phyloP scores from a whole-genome alignment of 371 early-diverging fungal genomes.

The Batkoa obscura region DNA sequence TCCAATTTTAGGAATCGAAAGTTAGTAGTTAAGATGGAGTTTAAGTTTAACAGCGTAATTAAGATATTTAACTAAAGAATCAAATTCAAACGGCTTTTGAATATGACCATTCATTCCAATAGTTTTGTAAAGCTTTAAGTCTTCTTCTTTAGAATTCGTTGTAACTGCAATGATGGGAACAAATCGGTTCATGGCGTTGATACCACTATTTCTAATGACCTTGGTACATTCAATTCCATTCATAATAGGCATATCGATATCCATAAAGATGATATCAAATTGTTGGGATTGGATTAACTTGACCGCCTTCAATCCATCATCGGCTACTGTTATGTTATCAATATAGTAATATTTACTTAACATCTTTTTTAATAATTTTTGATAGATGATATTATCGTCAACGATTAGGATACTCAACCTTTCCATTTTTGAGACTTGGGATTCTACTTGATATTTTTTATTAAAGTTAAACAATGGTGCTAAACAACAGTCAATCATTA shows the following conservation, averaged over 20 bases:
- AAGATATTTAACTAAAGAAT: too few relatives aligned
- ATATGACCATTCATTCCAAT: constrained; percentile 8
- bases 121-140: constrained; percentile 1
- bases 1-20: too few relatives aligned
- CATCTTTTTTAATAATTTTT: constrained; percentile 26
- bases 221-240: constrained; percentile 31
- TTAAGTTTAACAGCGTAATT: too few relatives aligned
- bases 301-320: constrained; percentile 19
- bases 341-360: constrained; percentile 21
- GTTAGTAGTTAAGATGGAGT: too few relatives aligned
- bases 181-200: constrained; percentile 6
- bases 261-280: constrained; percentile 35
- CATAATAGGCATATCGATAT: constrained; percentile 42
- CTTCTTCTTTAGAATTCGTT: constrained; percentile 13
- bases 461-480: too few relatives aligned
- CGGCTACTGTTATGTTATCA: constrained; percentile 8
- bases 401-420: constrained; percentile 11
- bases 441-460: too few relatives aligned
- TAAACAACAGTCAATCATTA: too few relatives aligned
- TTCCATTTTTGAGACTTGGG: too few relatives aligned
- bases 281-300: constrained; percentile 17
- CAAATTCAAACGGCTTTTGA: neutral
- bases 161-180: constrained; percentile 46
- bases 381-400: constrained; percentile 38
- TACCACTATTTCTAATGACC: constrained; percentile 14